Percentiles rank a stretch among this genome's conserved stretches.
Conservation (phyloP, 23 red algal species). For the Gracilaria gracilis region DNA sequence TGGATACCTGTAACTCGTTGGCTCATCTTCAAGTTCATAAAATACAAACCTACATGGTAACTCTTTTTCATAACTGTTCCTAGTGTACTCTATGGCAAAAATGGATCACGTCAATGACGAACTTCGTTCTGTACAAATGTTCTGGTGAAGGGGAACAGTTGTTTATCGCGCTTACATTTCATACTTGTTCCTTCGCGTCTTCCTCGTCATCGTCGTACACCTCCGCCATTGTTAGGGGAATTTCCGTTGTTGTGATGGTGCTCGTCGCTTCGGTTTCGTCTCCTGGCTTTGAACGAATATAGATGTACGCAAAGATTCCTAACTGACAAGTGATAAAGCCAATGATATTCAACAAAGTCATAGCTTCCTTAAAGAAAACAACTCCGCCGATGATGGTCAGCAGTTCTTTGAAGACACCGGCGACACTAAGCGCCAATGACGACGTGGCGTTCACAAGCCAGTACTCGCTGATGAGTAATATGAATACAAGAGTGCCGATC, state of each 20-base stretch:
- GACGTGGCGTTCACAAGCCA: constrained; percentile 86
- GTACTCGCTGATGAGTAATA: constrained; percentile 92
- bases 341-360: constrained; percentile 75
- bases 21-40: background rate
- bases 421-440: constrained; percentile 95
- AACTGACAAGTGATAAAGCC: constrained; percentile 88
- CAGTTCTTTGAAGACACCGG: constrained; percentile 93
- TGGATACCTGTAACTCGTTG: constrained; percentile 19
- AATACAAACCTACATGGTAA: background rate
- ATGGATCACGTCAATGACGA: background rate
- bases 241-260: background rate
- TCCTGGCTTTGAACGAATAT: constrained; percentile 44
- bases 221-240: constrained; percentile 45
- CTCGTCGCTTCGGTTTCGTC: background rate
- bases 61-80: background rate
- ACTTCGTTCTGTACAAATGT: background rate
- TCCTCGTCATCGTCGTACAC: constrained; percentile 38
- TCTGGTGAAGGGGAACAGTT: background rate
- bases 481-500: constrained; percentile 86
- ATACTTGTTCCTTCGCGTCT: background rate
- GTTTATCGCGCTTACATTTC: background rate
- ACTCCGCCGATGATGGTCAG: constrained; percentile 88
- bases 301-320: constrained; percentile 78
- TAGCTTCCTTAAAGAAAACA: constrained; percentile 74
- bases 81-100: background rate